Percentiles rank a stretch among this genome's conserved stretches.
These are phyloP conservation scores for Selaginella moellendorffii DNA, from an alignment of 75 land plant species.

Conservation along the genomic window DNA sequence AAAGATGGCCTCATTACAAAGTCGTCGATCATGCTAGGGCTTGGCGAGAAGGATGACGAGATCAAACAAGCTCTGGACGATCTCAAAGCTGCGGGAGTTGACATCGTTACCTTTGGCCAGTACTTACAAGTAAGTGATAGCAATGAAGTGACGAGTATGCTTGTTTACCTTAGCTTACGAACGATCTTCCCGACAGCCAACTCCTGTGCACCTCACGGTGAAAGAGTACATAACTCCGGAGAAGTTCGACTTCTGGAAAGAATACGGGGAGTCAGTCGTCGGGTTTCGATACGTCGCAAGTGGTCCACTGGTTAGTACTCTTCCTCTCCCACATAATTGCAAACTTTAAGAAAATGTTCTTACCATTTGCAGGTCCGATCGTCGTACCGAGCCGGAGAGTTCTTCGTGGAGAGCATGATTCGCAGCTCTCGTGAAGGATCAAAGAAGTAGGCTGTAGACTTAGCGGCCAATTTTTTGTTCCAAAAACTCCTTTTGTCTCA, in stretches of 20 bases:
- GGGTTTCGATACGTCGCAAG: conserved; percentile 82
- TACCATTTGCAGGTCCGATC: conserved; percentile 51
- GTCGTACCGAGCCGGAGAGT: conserved; percentile 55
- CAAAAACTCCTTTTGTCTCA: too few species aligned
- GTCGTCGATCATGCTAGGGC: conserved; percentile 85
- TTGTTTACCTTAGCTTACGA: too few species aligned
- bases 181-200: too few species aligned
- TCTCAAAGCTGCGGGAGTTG: conserved; percentile 52
- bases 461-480: neutral
- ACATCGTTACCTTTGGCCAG: conserved; percentile 67
- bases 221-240: conserved; percentile 89
- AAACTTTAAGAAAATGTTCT: too few species aligned
- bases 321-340: neutral
- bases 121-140: conserved; percentile 51
- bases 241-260: conserved; percentile 79
- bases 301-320: conserved; percentile 42
- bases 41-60: conserved; percentile 82
- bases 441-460: neutral
- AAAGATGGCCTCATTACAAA: conserved; percentile 55
- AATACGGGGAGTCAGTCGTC: conserved; percentile 67
- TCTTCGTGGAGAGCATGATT: conserved; percentile 50
- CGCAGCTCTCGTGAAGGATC: conserved; percentile 14
- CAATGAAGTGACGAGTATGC: too few species aligned
- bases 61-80: conserved; percentile 66
- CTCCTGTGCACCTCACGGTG: conserved; percentile 81